Evolutionary conservation across 345 rosid genomes (phyloP), one percentile per base, ranked within the genome.

Genomic region (Hibiscus tridactylites): DNA sequence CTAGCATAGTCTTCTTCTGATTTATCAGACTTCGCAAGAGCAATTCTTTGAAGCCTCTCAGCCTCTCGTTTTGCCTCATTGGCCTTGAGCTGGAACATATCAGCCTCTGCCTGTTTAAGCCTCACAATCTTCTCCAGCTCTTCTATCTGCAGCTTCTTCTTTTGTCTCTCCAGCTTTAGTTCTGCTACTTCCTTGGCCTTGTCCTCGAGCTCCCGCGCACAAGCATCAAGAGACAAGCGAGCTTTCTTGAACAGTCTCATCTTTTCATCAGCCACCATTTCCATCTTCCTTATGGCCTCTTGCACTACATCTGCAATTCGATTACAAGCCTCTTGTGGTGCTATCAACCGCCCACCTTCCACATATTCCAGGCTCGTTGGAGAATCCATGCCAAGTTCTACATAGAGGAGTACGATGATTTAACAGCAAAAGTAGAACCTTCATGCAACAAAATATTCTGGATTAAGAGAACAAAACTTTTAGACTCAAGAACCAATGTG

Each of bases 291-390:
- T 49, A 49, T 49, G 53, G 53, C 53, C 53, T 49, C 53, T 12
- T 49, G 53, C 53, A 91, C 97, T 77, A 91, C 97, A 19, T 91
- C 97, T 57, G 97, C 95, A 24, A 94, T 88, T 75, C 92, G 87
- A 86, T 88, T 90, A 82, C 98, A 91, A 52, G 98, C 97, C 72
- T 94, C 97, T 61, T 88, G 96, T 2, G 97, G 98, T 60, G 97
- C 98, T 74, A 94, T 83, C 74, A 82, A 75, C 54, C 93, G 85
- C 50, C 91, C 96, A 71, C 85, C 87, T 71, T 94, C 97, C 61
- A 89, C 93, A 44, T 85, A 91, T 74, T 90, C 97, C 65, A 87
- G 77, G 87, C 83, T 85, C 79, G 83, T 90, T 54, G 96, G 92
- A 56, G 98, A 94, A 83, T 94, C 97, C 62, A 83, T 82, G 52